Base-by-base conservation (phyloP, 768 basidiomycete genomes). In the Cyathus striatus region DNA sequence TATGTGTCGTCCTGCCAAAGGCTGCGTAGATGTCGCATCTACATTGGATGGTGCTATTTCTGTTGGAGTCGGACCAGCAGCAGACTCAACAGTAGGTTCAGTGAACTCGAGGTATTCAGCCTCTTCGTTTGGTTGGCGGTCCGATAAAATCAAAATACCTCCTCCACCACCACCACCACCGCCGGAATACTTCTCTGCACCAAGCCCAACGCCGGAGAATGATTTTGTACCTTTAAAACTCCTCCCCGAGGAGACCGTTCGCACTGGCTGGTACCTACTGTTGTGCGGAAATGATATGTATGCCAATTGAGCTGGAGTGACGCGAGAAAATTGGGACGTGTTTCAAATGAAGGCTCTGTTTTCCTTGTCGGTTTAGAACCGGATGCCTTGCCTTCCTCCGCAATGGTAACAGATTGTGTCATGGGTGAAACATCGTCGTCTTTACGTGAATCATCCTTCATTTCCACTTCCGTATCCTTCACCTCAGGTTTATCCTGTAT, bases 311-410 rank as follows among this genome's bases (percentile, higher is more conserved):
- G 84, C 80, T 16, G 94, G 90, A 2, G 88, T 90, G 17, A 97
- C 94, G 38, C 96, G 84, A 16, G 91, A 87, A 97, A 85, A 69
- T 99, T 99, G 17, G 80, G 68, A 9, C 90, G 69, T 45, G 66
- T 75, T 65, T 96, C 91, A 10, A 72, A 86, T 2, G 75, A 64
- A 2, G 90, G 82, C 56, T 99, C 96, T 13, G 64, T 56, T 60
- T 83, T 90, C 55, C 80, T 81, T 45, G 73, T 62, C n/a, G 64
- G 54, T 51, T 72, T 70, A 14, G 64, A 45, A 44, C 68, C 47
- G 13, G 63, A 50, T 45, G 64, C 46, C 50, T 69, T 67, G 41
- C 50, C 49, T 55, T 69, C 63, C 39, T 73, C 75, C 12, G 69
- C 65, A 34, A 76, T 65, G 32, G 72, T 71, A 38, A 78, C 68